phyloP scores from a whole-genome alignment of 2,329 filamentous ascomycete genomes.

The Fusarium anthophilum region DNA sequence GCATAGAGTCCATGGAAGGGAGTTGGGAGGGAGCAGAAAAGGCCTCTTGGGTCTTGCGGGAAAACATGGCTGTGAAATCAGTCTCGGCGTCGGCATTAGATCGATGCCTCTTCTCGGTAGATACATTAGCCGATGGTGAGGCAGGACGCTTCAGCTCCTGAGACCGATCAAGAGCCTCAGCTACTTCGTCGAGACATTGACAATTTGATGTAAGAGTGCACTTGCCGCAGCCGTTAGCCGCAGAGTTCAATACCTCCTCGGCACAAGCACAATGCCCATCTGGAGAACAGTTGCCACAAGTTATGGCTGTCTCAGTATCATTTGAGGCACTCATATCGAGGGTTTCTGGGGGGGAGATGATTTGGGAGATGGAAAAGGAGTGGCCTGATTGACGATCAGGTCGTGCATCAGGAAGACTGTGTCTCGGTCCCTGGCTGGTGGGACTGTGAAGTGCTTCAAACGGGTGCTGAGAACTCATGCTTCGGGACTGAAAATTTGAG shows the following conservation, averaged over 20 bases:
- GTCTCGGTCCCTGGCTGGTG: conserved; percentile 40
- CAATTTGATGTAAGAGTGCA: conserved; percentile 72
- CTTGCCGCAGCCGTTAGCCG: conserved; percentile 69
- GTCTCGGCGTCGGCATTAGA: conserved; percentile 68
- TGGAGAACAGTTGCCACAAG: conserved; percentile 66
- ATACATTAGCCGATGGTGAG: conserved; percentile 54
- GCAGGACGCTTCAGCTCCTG: conserved; percentile 59
- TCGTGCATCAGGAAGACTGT: conserved; percentile 42
- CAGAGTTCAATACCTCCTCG: conserved; percentile 65
- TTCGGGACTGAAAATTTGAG: conserved; percentile 41
- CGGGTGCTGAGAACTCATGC: conserved; percentile 42
- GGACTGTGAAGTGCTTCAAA: conserved; percentile 43
- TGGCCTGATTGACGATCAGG: conserved; percentile 47
- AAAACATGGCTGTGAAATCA: conserved; percentile 76
- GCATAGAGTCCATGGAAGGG: conserved; percentile 50
- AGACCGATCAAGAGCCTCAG: conserved; percentile 55
- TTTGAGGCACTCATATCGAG: conserved; percentile 44
- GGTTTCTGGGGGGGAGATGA: conserved; percentile 63
- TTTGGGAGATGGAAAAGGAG: conserved; percentile 65
- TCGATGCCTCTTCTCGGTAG: conserved; percentile 66
- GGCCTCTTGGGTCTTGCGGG: conserved; percentile 52
- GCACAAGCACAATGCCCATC: conserved; percentile 66
- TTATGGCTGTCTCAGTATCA: conserved; percentile 49
- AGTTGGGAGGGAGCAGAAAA: conserved; percentile 48
- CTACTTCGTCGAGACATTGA: conserved; percentile 70